Conservation (phyloP, 768 basidiomycete genomes). For the Dentipellis sp. region DNA sequence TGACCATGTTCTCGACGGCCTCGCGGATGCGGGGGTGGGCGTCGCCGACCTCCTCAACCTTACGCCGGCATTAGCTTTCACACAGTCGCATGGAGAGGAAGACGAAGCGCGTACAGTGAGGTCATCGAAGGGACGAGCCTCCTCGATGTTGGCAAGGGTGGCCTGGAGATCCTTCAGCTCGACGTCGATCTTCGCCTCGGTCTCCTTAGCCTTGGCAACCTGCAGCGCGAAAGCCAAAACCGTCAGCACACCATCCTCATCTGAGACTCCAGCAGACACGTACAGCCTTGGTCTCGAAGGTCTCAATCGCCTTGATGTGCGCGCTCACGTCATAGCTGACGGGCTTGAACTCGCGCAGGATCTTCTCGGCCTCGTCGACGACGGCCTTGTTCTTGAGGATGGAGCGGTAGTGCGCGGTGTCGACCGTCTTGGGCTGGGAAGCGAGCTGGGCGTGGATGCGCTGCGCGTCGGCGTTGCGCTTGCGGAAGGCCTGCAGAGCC, state of each 20-base stretch:
- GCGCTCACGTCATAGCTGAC: constrained; percentile 85
- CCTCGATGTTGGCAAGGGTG: constrained; percentile 94
- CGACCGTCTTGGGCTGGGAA: constrained; percentile 72
- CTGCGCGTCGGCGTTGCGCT: constrained; percentile 86
- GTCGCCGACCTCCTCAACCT: constrained; percentile 84
- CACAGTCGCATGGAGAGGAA: background rate
- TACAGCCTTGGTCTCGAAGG: constrained; percentile 95
- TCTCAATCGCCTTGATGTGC: constrained; percentile 91
- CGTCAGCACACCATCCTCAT: background rate
- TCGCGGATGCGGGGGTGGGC: constrained; percentile 90
- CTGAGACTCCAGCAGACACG: constrained; percentile 20
- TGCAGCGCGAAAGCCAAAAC: constrained; percentile 21
- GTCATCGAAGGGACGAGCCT: constrained; percentile 95
- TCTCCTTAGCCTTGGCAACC: constrained; percentile 86
- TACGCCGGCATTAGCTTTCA: background rate
- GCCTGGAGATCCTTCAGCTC: constrained; percentile 88
- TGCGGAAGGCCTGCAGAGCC: constrained; percentile 90
- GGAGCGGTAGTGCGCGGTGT: constrained; percentile 86
- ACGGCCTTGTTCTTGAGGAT: constrained; percentile 88
- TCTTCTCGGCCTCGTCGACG: constrained; percentile 88
- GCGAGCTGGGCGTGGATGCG: constrained; percentile 55
- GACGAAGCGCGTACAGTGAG: constrained; percentile 61
- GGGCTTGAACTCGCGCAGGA: constrained; percentile 84
- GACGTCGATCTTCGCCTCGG: constrained; percentile 79
- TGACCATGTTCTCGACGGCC: constrained; percentile 89